phyloP scores from a whole-genome alignment of 2,329 filamentous ascomycete genomes.

The Xylariaceae sp. region DNA sequence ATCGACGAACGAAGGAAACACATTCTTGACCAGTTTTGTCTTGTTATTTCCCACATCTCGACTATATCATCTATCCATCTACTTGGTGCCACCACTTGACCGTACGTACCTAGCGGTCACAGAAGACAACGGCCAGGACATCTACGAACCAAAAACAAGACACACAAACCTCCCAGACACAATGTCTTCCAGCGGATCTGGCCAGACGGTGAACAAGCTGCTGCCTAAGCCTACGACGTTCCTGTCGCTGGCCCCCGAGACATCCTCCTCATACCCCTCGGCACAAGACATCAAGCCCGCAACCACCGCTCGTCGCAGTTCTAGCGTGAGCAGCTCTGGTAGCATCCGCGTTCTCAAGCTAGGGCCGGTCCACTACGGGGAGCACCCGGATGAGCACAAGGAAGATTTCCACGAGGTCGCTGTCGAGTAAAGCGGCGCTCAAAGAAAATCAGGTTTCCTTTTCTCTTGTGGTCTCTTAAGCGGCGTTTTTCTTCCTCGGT shows the following conservation, averaged over 20 bases:
- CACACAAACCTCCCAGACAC: background rate
- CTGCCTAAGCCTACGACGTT: constrained; percentile 39
- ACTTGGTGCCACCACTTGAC: background rate
- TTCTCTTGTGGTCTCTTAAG: constrained; percentile 42
- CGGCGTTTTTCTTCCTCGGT: background rate
- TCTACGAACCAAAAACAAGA: constrained; percentile 5
- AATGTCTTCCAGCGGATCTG: background rate
- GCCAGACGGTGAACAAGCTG: constrained; percentile 23
- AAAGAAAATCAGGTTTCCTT: constrained; percentile 59
- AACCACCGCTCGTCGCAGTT: constrained; percentile 43
- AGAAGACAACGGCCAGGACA: background rate
- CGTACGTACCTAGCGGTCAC: too few species aligned
- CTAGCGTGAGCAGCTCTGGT: constrained; percentile 47
- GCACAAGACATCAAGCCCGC: constrained; percentile 33
- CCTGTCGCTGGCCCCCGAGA: constrained; percentile 54
- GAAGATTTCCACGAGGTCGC: constrained; percentile 50
- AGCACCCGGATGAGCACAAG: constrained; percentile 52
- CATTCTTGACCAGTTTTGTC: constrained; percentile 8
- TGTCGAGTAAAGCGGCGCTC: constrained; percentile 57
- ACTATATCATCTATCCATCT: background rate
- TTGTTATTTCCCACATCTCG: background rate
- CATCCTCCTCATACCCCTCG: constrained; percentile 50
- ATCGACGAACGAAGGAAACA: background rate
- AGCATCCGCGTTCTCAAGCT: constrained; percentile 55
- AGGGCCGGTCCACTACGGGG: constrained; percentile 59